Evolutionary conservation across 495 filamentous ascomycete genomes (phyloP), one percentile per base, ranked within the genome.

Genomic region (Pseudevernia furfuracea): DNA sequence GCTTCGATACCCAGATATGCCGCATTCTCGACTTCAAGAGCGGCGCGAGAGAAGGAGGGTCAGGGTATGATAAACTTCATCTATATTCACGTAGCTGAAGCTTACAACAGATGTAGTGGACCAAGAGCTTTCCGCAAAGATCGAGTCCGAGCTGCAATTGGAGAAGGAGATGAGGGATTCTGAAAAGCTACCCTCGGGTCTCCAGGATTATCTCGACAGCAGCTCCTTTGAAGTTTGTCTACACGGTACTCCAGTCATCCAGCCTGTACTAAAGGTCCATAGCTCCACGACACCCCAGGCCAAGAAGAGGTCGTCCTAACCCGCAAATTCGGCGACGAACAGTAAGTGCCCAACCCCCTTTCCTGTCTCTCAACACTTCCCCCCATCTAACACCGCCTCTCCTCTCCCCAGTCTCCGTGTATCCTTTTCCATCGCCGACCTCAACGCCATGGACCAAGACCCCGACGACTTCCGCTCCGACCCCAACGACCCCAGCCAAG

Each of bases 351-450:
- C n/a, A n/a, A 15, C 34, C 60, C 9, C 19, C 32, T 28, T 56
- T 38, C 4, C 30, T n/a, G 58, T 36, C 11, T 60, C 59, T 69
- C 74, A 48, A 73, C 66, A 9, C 49, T 56, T n/a, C n/a, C 5
- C 52, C 37, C 34, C 34, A 34, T 60, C 61, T 74, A 55, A 74
- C 32, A 23, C 38, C 11, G 32, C 28, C 59, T 61, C 30, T 59
- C n/a, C 14, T 57, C 28, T 10, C 46, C 12, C n/a, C 67, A 96
- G 91, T 67, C 96, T 99, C 79, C 87, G 86, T 63, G 84, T 97
- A 67, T 86, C 86, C 67, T 98, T 98, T 82, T 94, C 92, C 67
- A 92, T 96, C 73, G 86, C 89, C 68, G 95, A 97, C 74, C 82
- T 99, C 55, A 86, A 89, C 77, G 84, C 83, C 78, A 78, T 87